Conservation (phyloP, 2,329 filamentous ascomycete species). For the Penicillium sp. region DNA sequence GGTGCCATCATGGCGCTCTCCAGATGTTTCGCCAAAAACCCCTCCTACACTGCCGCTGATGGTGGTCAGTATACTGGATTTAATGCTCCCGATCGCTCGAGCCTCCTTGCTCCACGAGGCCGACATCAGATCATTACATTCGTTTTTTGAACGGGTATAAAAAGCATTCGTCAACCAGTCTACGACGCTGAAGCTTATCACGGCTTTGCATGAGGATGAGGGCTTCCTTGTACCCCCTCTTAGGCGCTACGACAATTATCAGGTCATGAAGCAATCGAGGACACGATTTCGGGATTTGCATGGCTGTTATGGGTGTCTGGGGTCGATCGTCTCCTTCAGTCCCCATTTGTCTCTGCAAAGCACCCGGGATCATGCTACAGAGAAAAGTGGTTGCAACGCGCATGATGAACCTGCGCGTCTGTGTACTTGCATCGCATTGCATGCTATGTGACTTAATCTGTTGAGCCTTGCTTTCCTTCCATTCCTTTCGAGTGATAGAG, state of each 20-base stretch:
- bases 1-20: constrained; percentile 24
- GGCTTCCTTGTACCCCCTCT: constrained; percentile 7
- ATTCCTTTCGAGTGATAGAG: constrained; percentile 34
- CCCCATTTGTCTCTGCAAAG: constrained; percentile 21
- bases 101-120: constrained; percentile 9
- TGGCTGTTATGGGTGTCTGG: constrained; percentile 14
- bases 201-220: constrained; percentile 15
- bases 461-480: constrained; percentile 27
- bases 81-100: constrained; percentile 12
- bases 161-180: constrained; percentile 7
- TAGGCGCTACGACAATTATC: constrained; percentile 24
- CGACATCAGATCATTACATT: constrained; percentile 7
- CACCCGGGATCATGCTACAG: constrained; percentile 25
- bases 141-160: constrained; percentile 14
- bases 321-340: constrained; percentile 10
- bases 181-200: constrained; percentile 13
- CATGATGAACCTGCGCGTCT: constrained; percentile 28
- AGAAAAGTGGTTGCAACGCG: constrained; percentile 31
- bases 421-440: constrained; percentile 26
- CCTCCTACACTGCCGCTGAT: constrained; percentile 18
- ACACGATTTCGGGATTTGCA: constrained; percentile 18
- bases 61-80: constrained; percentile 15
- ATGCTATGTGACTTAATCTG: constrained; percentile 30
- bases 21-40: constrained; percentile 20
- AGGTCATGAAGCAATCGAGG: constrained; percentile 33